Conservation (phyloP, 1,284 basidiomycete species). For the Mycosarcoma mackinlayi region DNA sequence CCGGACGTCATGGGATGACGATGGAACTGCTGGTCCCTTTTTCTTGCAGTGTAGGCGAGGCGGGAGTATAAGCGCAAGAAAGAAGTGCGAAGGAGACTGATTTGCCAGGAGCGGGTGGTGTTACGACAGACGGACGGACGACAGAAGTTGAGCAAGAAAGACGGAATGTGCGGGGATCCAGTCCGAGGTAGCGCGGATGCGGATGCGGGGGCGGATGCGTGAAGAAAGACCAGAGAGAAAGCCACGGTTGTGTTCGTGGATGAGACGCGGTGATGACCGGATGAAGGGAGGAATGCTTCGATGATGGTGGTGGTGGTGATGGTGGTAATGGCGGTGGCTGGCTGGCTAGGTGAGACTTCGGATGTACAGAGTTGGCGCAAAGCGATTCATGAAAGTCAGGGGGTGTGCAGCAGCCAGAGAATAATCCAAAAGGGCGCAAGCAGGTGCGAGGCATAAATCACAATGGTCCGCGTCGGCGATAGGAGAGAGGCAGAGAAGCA, state of each 20-base stretch:
- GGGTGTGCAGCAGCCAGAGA: too few relatives aligned
- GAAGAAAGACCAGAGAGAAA: too few relatives aligned
- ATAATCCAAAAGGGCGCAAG: too few relatives aligned
- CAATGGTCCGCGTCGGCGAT: too few relatives aligned
- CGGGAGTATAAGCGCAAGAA: too few relatives aligned
- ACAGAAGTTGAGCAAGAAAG: background rate
- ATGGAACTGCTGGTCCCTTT: background rate
- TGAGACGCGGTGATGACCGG: background rate
- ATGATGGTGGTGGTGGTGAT: background rate
- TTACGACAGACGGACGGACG: background rate
- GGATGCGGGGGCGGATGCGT: too few relatives aligned
- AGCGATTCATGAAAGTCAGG: too few relatives aligned
- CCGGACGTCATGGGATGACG: constrained; percentile 11
- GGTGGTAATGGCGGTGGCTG: background rate
- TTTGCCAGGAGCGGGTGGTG: background rate
- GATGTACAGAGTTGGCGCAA: too few relatives aligned
- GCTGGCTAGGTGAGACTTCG: too few relatives aligned
- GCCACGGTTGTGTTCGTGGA: background rate
- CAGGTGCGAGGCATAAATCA: too few relatives aligned
- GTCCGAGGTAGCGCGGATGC: background rate
- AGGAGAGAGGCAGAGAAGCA: too few relatives aligned
- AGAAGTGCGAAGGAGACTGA: background rate
- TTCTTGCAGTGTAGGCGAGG: background rate
- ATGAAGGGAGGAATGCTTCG: background rate
- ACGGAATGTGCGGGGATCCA: background rate